phyloP scores from a whole-genome alignment of 495 filamentous ascomycete genomes.

The Penicillium dipodomyicola region DNA sequence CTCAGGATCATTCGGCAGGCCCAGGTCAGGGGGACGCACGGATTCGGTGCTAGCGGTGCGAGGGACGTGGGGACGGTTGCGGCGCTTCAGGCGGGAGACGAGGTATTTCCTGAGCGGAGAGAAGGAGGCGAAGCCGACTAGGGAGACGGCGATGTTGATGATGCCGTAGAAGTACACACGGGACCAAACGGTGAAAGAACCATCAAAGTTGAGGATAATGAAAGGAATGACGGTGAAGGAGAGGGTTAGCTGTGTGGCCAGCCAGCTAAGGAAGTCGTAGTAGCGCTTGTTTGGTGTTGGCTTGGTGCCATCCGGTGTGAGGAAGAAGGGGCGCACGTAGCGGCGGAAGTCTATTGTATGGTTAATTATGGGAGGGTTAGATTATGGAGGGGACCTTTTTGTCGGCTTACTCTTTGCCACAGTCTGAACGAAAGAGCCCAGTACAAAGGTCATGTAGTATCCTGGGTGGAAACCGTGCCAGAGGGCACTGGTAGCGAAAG shows the following conservation, averaged over 20 bases:
- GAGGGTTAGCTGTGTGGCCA: slow-evolving; percentile 80
- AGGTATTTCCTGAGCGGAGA: slow-evolving; percentile 67
- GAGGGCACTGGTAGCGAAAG: slow-evolving; percentile 88
- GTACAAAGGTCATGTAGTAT: slow-evolving; percentile 87
- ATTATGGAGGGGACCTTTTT: slow-evolving; percentile 21
- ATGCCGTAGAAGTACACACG: slow-evolving; percentile 88
- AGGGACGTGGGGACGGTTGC: slow-evolving; percentile 39
- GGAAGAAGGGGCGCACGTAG: slow-evolving; percentile 87
- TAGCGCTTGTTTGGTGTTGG: slow-evolving; percentile 71
- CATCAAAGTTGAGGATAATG: slow-evolving; percentile 67
- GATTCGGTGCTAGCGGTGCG: slow-evolving; percentile 33
- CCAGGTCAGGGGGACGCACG: slow-evolving; percentile 60
- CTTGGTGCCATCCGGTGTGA: slow-evolving; percentile 65
- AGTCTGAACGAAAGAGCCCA: slow-evolving; percentile 87
- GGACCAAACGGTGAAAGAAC: slow-evolving; percentile 70
- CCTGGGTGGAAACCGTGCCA: slow-evolving; percentile 99
- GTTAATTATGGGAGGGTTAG: slow-evolving; percentile 7
- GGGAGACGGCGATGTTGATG: slow-evolving; percentile 58
- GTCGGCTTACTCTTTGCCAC: slow-evolving; percentile 75
- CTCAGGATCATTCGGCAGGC: slow-evolving; percentile 73
- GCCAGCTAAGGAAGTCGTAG: slow-evolving; percentile 79
- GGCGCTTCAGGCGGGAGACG: slow-evolving; percentile 55
- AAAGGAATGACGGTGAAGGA: slow-evolving; percentile 82
- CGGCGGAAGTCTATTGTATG: slow-evolving; percentile 71
- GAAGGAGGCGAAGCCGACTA: slow-evolving; percentile 68